phyloP scores from a whole-genome alignment of 495 filamentous ascomycete genomes.

The Sphaerosporella brunnea region DNA sequence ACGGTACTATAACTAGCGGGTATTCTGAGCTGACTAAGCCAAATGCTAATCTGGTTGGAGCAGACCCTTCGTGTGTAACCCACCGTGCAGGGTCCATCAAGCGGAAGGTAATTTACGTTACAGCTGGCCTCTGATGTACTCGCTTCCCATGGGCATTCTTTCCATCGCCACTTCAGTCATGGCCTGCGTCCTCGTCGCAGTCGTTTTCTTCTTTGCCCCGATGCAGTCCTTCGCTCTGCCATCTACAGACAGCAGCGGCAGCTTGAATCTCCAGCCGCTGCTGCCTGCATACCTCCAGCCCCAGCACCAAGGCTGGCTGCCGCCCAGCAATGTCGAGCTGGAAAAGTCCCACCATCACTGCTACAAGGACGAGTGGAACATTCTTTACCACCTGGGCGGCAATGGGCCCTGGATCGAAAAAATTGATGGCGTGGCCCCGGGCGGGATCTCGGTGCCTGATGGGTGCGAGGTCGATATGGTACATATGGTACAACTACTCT shows the following conservation, averaged over 20 bases:
- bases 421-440: slow-evolving; percentile 28
- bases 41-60: no score
- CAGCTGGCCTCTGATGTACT: no score
- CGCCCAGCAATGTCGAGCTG: background rate
- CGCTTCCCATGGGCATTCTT: slow-evolving; percentile 21
- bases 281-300: slow-evolving; percentile 17
- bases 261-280: slow-evolving; percentile 7
- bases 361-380: slow-evolving; percentile 31
- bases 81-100: no score
- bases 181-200: slow-evolving; percentile 20
- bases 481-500: slow-evolving; percentile 45
- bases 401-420: slow-evolving; percentile 45
- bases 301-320: slow-evolving; percentile 15
- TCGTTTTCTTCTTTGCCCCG: slow-evolving; percentile 20
- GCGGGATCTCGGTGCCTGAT: slow-evolving; percentile 31
- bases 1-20: no score
- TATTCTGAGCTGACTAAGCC: no score
- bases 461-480: slow-evolving; percentile 39
- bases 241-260: no score
- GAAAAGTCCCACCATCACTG: background rate
- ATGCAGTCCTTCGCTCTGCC: slow-evolving; percentile 18
- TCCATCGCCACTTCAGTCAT: slow-evolving; percentile 19
- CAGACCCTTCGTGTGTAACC: no score
- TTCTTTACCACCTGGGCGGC: slow-evolving; percentile 40
- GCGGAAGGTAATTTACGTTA: no score